Evolutionary conservation across 208 protist genomes (phyloP), one percentile per base, ranked within the genome.

Genomic region (Crithidia brevicula): DNA sequence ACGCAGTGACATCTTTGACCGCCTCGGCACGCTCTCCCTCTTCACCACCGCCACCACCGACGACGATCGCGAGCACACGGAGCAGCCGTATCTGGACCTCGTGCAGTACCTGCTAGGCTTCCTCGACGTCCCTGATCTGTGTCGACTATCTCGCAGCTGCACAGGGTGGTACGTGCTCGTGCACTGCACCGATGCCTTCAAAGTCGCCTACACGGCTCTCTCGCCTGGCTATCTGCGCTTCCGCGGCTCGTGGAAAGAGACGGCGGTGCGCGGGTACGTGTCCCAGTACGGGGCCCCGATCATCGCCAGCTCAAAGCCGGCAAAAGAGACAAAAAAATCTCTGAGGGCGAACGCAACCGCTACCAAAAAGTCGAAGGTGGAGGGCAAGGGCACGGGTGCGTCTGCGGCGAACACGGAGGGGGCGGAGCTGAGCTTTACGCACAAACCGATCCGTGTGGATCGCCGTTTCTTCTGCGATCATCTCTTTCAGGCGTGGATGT

Each of bases 401-500:
- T 70, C 22, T 4, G 13, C 53, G 50, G 43, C 25, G 13, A 23
- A 15, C 34, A 43, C 18, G 8, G 38, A 36, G 8, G 43, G 1
- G 25, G 10, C 43, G 7, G 58, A 50, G 43, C 18, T 63, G 25
- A 25, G 4, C 23, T 52, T 62, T 36, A 18, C 27, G n/a, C 84
- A 93, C 77, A 33, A 16, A n/a, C 88, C 91, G 0, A 62, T 96
- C 9, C 56, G 72, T 1, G 82, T 93, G 43, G 58, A 50, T 38
- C 91, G 86, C 9, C 62, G 58, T 27, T 92, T 87, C 75, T 96
- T 89, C 72, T 85, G 81, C 74, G 91, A 93, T 60, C 72, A 88
- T 8, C 81, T 96, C 46, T 96, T 96, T 66, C 91, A 96, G 75
- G 74, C 82, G 56, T 94, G 91, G 91, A 86, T 96, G 83, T 96